Base-by-base conservation (phyloP, 108 stramenopile species). In the Cylindrotheca closterium region DNA sequence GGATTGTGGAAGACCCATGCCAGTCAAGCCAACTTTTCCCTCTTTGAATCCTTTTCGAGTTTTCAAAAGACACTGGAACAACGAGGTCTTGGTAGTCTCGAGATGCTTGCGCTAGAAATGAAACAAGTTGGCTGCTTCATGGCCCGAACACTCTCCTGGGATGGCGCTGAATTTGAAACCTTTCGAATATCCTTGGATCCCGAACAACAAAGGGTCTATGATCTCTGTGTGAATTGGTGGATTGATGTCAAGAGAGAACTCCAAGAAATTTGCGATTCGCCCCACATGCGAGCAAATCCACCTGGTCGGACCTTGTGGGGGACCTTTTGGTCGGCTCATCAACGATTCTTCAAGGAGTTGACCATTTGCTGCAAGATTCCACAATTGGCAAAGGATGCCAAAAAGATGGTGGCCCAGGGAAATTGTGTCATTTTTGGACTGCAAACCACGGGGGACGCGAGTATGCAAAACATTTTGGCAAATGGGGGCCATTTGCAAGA, bases 31-130 rank as follows among this genome's bases (percentile, higher is more conserved):
- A 42, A 42, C 37, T 42, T 42, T 15, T 42, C 37, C 7, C 37
- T 42, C 15, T 80, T 71, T 22, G 59, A 65, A 1, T 49, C 42
- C 19, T 89, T 89, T 45, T 65, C 70, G 12, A 64, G 69, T 30
- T 89, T 92, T 60, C 56, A 65, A 46, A 57, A 71, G 0, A 65
- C 85, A 0, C 58, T 94, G 42, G 79, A 87, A 42, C 59, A 77
- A 47, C 77, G 84, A 30, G 87, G 91, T 3, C 69, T 94, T 17
- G 93, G 91, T 21, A 87, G 87, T 31, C 70, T 92, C 71, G 93
- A 94, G 67, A 78, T 94, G 71, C 70, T 94, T 24, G 86, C 91
- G 28, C 68, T 94, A 54, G 87, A 94, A 78, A 81, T 94, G 66
- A 94, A 92, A 73, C 60, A 73, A 28, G 53, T 55, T 23, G 93